Conservation (phyloP, 257 asterid species). For the Solanum commersonii region DNA sequence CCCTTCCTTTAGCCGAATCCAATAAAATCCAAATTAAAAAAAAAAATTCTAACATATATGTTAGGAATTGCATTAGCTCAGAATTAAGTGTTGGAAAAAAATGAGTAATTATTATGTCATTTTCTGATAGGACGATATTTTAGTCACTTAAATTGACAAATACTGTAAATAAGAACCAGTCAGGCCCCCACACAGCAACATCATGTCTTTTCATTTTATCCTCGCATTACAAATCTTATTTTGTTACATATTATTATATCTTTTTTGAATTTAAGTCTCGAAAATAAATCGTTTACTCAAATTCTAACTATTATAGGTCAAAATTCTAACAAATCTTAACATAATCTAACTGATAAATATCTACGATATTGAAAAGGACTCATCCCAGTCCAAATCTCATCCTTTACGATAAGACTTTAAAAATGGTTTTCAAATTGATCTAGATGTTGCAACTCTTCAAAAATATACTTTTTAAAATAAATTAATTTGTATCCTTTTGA, state of each 20-base stretch:
- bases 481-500: too few relatives aligned
- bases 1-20: too few relatives aligned
- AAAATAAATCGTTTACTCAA: not conserved
- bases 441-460: not conserved
- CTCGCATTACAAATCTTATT: not conserved
- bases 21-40: not conserved
- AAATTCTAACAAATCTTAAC: not conserved
- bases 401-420: too few relatives aligned
- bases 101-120: not conserved
- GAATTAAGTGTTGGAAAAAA: not conserved
- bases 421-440: too few relatives aligned
- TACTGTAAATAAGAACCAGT: not conserved
- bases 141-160: not conserved
- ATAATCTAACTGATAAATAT: not conserved
- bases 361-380: not conserved
- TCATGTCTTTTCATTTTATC: not conserved
- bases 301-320: not conserved
- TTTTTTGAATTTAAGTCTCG: fast-evolving
- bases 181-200: not conserved
- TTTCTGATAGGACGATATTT: not conserved
- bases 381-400: not conserved
- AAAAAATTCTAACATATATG: not conserved
- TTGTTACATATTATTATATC: too few relatives aligned
- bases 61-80: not conserved
- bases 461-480: too few relatives aligned